Conservation (phyloP, 2,329 filamentous ascomycete genomes). For the Venturia oleaginea region DNA sequence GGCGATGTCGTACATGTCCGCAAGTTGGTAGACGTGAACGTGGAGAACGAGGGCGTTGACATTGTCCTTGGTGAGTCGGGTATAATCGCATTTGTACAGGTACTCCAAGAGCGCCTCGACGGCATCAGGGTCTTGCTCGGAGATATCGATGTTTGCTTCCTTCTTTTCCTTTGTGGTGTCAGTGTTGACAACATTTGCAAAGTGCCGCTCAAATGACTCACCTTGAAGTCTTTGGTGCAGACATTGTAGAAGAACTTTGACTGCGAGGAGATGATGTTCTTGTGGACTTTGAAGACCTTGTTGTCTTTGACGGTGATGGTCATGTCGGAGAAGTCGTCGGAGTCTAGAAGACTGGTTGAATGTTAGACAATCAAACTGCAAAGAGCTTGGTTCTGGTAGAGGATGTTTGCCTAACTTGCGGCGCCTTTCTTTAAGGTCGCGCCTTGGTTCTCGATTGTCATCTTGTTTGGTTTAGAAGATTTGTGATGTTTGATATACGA, state of each 20-base stretch:
- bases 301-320: background rate
- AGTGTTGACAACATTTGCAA: background rate
- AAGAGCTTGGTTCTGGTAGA: background rate
- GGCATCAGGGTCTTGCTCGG: background rate
- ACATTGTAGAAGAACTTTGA: slow-evolving; percentile 9
- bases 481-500: background rate
- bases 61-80: background rate
- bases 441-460: background rate
- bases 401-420: background rate
- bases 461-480: background rate
- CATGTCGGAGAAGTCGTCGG: slow-evolving; percentile 1
- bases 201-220: background rate
- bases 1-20: background rate
- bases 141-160: background rate
- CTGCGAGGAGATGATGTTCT: background rate
- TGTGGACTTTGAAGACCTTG: slow-evolving; percentile 9
- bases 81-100: background rate
- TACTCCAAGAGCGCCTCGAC: background rate
- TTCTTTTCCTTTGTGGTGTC: slow-evolving; percentile 3
- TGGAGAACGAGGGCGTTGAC: slow-evolving; percentile 5
- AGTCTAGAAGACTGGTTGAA: background rate
- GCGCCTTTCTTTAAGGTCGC: background rate
- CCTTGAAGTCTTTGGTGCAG: slow-evolving; percentile 3
- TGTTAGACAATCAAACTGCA: background rate
- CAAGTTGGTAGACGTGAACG: background rate